These are phyloP conservation scores for Cucumis melo DNA, from an alignment of 306 rosid species.

Conservation along the genomic window DNA sequence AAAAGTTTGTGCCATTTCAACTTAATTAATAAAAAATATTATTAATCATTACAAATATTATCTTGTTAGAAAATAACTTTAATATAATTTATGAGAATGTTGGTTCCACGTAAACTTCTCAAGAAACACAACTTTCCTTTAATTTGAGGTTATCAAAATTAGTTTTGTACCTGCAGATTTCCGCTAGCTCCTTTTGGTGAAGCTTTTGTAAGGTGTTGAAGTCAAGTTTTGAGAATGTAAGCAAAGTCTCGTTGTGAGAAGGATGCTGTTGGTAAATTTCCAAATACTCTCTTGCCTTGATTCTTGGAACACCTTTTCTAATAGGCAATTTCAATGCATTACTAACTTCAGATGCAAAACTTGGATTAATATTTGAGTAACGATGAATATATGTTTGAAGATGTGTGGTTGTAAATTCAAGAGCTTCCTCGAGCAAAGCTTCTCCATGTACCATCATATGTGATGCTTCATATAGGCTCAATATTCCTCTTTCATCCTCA, in stretches of 20 bases:
- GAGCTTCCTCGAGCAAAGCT: slow-evolving; percentile 32
- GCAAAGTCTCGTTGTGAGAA: slow-evolving; percentile 13
- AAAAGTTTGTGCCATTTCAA: no score
- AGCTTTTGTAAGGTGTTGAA: slow-evolving; percentile 13
- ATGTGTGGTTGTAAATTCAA: slow-evolving; percentile 17
- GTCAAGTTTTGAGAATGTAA: slow-evolving; percentile 31
- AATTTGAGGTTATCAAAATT: no score
- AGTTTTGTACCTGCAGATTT: slow-evolving; percentile 8
- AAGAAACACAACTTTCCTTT: no score
- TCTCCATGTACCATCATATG: slow-evolving; percentile 25
- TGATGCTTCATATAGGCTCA: slow-evolving; percentile 41
- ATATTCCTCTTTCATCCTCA: slow-evolving; percentile 13
- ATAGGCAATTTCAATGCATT: slow-evolving; percentile 21
- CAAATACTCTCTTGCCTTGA: slow-evolving; percentile 20
- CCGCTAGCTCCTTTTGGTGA: slow-evolving; percentile 15
- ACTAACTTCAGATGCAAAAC: background rate
- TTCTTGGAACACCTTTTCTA: slow-evolving; percentile 16
- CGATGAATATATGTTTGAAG: background rate
- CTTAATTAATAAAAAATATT: no score
- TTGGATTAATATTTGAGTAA: background rate
- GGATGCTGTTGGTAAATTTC: slow-evolving; percentile 23
- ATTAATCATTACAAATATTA: no score
- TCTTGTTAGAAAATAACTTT: no score
- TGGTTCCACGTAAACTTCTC: no score
- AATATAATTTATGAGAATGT: no score